Base-by-base conservation (phyloP, 169 alveolate genomes). In the Eimeria maxima region DNA sequence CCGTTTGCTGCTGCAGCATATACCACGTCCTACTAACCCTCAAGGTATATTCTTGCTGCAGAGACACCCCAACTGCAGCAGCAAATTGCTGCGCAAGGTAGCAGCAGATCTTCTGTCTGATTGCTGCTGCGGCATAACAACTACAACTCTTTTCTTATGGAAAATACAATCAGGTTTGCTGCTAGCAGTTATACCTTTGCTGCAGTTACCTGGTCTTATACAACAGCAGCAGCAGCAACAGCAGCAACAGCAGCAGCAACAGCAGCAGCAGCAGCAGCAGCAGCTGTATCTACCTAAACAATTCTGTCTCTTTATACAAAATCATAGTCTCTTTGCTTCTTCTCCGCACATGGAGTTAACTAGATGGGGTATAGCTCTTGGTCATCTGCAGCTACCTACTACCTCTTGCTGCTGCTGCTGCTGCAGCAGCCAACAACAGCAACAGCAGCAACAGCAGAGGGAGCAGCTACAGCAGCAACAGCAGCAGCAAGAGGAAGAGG, bases 341-440 rank as follows among this genome's bases (percentile, higher is more conserved):
- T 90, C 95, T 74, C 95, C 95, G 13, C 90, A 90, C 80, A 81
- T 90, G 57, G 95, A 90, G 90, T 22, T 90, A 53, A 90, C 95
- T 33, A 29, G 86, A 4, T 74, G 89, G 89, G 95, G 95, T 0
- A 4, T 90, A 14, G 95, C 95, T 16, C 24, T 90, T 3, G 95
- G 95, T 16, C 78, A 55, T 33, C 18, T 90, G 63, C 95, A 90
- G 89, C 95, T 90, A 24, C 74, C 95, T 22, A 71, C 95, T 16
- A 71, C 95, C 7, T 90, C 95, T 7, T 90, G 90, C 74, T 90
- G 95, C 80, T 73, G 90, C 78, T 74, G 95, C 89, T 90, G 95
- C 95, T 71, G 73, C 95, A 24, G 76, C 67, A 50, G 33, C 16
- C 47, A 3, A 8, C 11, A 38, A 45, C n/a, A 11, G 73, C 71